A percentile compares a stretch with the other conserved stretches of the same genome.
These are phyloP conservation scores for Entomortierella lignicola DNA, from an alignment of 192 early-diverging fungal species.

Conservation along the genomic window DNA sequence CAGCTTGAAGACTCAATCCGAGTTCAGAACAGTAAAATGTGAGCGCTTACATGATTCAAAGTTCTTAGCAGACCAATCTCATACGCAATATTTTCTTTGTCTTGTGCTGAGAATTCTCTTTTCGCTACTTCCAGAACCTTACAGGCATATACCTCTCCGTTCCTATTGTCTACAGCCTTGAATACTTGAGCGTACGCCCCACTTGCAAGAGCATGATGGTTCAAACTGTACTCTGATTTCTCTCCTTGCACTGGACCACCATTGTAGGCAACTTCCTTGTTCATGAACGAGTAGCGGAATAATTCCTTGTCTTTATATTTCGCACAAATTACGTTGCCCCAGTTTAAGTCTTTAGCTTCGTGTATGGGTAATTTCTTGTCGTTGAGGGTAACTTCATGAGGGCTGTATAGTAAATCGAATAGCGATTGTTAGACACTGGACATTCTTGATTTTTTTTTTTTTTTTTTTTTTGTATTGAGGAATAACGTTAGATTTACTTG, in stretches of 20 bases:
- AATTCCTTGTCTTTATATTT: neutral
- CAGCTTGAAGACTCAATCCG: neutral
- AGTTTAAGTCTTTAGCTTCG: neutral
- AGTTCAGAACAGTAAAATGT: neutral
- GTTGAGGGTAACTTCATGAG: too few species aligned
- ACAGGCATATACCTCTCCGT: slow-evolving; percentile 18
- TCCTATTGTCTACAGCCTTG: slow-evolving; percentile 1
- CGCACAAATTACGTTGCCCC: neutral
- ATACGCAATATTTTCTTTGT: slow-evolving; percentile 4
- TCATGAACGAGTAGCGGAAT: neutral
- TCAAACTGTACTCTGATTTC: slow-evolving; percentile 1
- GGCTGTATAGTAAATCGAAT: neutral
- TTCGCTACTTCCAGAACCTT: slow-evolving; percentile 12
- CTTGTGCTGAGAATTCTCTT: neutral
- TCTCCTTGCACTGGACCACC: neutral
- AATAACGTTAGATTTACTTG: too few species aligned
- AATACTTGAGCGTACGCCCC: slow-evolving; percentile 23
- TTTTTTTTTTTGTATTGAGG: too few species aligned
- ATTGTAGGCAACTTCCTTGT: neutral
- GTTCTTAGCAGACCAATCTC: slow-evolving; percentile 20
- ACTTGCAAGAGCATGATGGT: neutral
- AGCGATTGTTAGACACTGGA: too few species aligned
- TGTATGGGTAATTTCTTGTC: neutral
- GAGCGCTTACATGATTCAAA: slow-evolving; percentile 24
- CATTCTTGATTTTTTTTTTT: too few species aligned